Evolutionary conservation across 768 basidiomycete species (phyloP).

Genomic region (Fomitopsis serialis): DNA sequence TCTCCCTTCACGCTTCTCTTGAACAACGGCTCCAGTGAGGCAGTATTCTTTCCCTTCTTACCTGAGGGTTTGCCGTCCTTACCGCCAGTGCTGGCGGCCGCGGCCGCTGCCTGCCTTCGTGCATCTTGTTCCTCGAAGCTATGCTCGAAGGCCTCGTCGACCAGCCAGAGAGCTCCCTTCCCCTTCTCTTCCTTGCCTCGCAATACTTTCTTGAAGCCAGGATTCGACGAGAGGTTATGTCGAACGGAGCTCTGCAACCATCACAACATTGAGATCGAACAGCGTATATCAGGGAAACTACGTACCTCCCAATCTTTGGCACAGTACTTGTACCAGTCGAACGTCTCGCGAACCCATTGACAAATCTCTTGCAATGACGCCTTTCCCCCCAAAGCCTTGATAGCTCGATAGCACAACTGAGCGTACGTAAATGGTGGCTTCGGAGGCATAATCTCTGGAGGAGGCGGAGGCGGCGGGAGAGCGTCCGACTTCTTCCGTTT

Average conservation of each 20-base stretch:
- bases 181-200: slow-evolving; percentile 79
- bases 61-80: slow-evolving; percentile 36
- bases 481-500: slow-evolving; percentile 65
- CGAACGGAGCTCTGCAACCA: slow-evolving; percentile 72
- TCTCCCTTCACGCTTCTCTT: slow-evolving; percentile 70
- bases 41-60: slow-evolving; percentile 56
- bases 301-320: slow-evolving; percentile 91
- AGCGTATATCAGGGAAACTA: slow-evolving; percentile 5
- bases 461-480: slow-evolving; percentile 34
- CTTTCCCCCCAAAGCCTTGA: slow-evolving; percentile 76
- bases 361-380: slow-evolving; percentile 91
- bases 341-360: slow-evolving; percentile 83
- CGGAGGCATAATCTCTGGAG: slow-evolving; percentile 75
- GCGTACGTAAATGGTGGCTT: slow-evolving; percentile 91
- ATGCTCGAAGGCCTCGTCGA: slow-evolving; percentile 71
- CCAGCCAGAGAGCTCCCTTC: slow-evolving; percentile 91
- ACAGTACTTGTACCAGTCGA: slow-evolving; percentile 87
- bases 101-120: slow-evolving; percentile 36
- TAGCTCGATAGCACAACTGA: slow-evolving; percentile 85
- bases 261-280: slow-evolving; percentile 1
- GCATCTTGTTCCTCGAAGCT: slow-evolving; percentile 67
- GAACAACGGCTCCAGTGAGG: slow-evolving; percentile 54
- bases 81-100: slow-evolving; percentile 18
- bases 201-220: slow-evolving; percentile 89
- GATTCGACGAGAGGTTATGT: slow-evolving; percentile 90